Evolutionary conservation across 768 basidiomycete species (phyloP).

Genomic region (Naematelia aurantialba): DNA sequence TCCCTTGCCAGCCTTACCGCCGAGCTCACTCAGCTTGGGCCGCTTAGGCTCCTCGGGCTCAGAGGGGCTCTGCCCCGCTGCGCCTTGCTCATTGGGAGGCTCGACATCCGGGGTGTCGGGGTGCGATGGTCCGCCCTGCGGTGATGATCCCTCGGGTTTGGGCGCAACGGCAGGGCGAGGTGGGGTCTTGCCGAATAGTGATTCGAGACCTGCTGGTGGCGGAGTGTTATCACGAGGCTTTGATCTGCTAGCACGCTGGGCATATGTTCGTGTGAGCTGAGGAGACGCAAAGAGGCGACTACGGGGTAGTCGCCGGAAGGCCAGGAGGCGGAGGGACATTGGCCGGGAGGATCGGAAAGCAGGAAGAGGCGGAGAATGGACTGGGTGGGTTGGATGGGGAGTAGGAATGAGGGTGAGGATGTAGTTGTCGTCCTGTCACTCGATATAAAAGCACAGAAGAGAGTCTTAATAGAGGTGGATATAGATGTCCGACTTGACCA

Average conservation of each 20-base stretch:
- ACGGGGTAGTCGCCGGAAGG: conserved; percentile 26
- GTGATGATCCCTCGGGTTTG: conserved; percentile 34
- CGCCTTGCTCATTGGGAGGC: conserved; percentile 19
- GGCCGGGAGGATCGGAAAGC: background rate
- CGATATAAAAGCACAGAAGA: no score
- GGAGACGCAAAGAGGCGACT: conserved; percentile 15
- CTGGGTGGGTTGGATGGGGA: background rate
- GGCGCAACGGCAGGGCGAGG: conserved; percentile 36
- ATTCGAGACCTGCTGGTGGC: conserved; percentile 39
- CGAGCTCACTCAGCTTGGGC: conserved; percentile 33
- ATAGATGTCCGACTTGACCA: no score
- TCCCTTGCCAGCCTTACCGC: conserved; percentile 33
- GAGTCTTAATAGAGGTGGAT: no score
- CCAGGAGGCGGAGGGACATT: conserved; percentile 37
- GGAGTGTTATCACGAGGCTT: conserved; percentile 34
- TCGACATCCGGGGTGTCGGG: conserved; percentile 40
- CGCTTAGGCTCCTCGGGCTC: conserved; percentile 22
- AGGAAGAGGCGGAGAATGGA: background rate
- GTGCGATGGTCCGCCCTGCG: conserved; percentile 33
- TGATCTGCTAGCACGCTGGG: conserved; percentile 28
- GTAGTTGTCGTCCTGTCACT: background rate
- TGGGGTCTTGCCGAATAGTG: conserved; percentile 32
- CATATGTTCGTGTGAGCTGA: conserved; percentile 29
- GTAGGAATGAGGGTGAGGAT: background rate
- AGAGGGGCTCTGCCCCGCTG: background rate